Evolutionary conservation across 2,329 filamentous ascomycete species (phyloP), one percentile per base, ranked within the genome.

Genomic region (Nannizziopsis barbatae): DNA sequence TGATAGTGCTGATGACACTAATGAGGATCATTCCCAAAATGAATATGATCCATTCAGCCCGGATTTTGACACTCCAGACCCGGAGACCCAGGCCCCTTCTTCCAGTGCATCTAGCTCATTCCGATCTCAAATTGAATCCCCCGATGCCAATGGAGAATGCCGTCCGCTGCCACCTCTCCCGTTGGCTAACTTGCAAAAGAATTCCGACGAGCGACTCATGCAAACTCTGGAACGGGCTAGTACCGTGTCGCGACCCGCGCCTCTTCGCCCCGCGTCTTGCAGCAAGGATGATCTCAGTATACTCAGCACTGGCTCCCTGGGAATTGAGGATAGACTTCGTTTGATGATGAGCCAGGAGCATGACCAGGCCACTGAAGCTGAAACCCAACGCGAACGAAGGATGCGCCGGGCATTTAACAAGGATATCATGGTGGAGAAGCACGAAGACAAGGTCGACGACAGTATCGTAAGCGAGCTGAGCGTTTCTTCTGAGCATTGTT

Each of bases 161-260:
- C 76, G 90, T 30, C 90, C 90, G 14, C 74, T 96, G 12, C 90
- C 90, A 31, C 89, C 90, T 40, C 75, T 96, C 40, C 90, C 90
- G 5, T 83, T 64, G 1, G 57, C 64, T 4, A 62, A 53, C 43
- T 49, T 45, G 35, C 59, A 60, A 10, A 51, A 59, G 6, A 62
- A 60, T 38, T 64, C 65, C 17, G 64, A 65, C 31, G 61, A 75
- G 7, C 73, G 72, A 10, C 66, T 85, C 3, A 79, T 82, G 30
- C 74, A 79, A n/a, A 80, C 82, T 2, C 78, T 84, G 18, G 86
- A 93, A 62, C 79, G 82, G 42, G 80, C 81, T 60, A 75, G 80
- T 22, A 78, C 77, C 27, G 72, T 76, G 2, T 80, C 81, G 43
- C 76, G 87, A 46, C 87, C 86, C 0, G 79, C 82, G 0, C 84